Base-by-base conservation (phyloP, 2,329 filamentous ascomycete species). In the Drechslerella stenobrocha region DNA sequence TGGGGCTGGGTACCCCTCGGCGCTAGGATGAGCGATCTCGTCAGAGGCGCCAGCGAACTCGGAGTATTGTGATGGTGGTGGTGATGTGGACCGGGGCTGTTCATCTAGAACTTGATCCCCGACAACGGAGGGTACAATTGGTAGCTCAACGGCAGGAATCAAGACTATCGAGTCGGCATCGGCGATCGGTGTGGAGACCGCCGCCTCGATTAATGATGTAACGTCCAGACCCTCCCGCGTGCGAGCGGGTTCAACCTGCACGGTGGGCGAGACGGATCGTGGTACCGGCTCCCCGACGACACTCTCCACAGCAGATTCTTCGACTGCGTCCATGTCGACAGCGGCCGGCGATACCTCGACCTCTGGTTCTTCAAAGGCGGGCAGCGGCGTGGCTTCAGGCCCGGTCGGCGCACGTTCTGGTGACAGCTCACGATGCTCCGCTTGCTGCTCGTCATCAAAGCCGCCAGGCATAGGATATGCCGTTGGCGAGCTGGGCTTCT, bases 121-220 rank as follows among this genome's bases (percentile, higher is more conserved):
- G 37, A 44, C 26, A 7, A 15, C 15, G 30, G 48, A 9, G 13
- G 52, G 30, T 53, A 28, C 30, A 24, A 42, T n/a, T 40, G 44
- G 40, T 26, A 42, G 44, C 4, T 61, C 48, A 26, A 66, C 22
- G 34, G 30, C 61, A 28, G 61, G 61, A 13, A 66, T 34, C 9
- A 44, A 44, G 32, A 55, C 26, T 15, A 66, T 37, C n/a, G 61
- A 66, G 8, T 55, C 48, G n/a, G 53, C 42, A n/a, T 66, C 53
- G 15, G 53, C 61, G 9, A 66, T 55, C n/a, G 61, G 53, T 26
- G 61, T 52, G 18, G 53, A 44, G 34, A 66, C 45, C 20, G 61
- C 61, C 22, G 61, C 61, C 30, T 66, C 61, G 48, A 66, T 66
- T 26, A 66, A 55, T 18, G 55, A 67, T 56, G 55, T 46, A 50